Evolutionary conservation across 31 red algal species (phyloP).

Genomic region (Odonthalia washingtoniensis): DNA sequence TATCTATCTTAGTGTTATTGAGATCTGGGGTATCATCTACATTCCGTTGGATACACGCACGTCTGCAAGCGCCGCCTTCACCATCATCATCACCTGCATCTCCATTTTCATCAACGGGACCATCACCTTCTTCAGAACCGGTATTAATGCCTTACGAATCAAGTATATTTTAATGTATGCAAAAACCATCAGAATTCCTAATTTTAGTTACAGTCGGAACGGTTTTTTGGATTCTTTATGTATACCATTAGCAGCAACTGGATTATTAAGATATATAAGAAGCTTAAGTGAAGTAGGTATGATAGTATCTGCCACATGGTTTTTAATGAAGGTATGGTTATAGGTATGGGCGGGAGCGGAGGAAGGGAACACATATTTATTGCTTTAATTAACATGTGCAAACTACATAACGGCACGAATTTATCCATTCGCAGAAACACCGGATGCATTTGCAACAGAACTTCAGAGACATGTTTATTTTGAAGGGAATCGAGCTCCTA

Average conservation of each 20-base stretch:
- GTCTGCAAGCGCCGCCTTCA: conserved; percentile 64
- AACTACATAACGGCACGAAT: conserved; percentile 55
- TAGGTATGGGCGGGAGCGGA: no score
- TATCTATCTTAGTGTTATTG: conserved; percentile 82
- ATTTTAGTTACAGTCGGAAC: conserved; percentile 90
- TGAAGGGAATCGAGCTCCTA: conserved; percentile 67
- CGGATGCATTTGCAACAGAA: conserved; percentile 40
- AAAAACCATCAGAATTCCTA: conserved; percentile 95
- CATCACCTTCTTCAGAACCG: no score
- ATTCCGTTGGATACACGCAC: conserved; percentile 91
- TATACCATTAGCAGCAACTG: conserved; percentile 85
- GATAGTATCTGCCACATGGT: conserved; percentile 96
- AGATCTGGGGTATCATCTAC: conserved; percentile 85
- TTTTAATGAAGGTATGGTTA: no score
- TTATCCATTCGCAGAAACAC: conserved; percentile 40
- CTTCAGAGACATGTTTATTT: conserved; percentile 69
- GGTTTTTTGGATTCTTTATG: conserved; percentile 89
- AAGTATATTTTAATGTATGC: conserved; percentile 99
- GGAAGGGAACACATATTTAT: conserved; percentile 63
- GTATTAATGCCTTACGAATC: no score
- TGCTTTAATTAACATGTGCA: conserved; percentile 33
- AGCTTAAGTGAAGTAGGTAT: conserved; percentile 91
- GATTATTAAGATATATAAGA: no score
- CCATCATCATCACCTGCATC: conserved; percentile 82
- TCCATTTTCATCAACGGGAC: no score